Evolutionary conservation across 2,329 filamentous ascomycete species (phyloP).

Genomic region (Onygena corvina): DNA sequence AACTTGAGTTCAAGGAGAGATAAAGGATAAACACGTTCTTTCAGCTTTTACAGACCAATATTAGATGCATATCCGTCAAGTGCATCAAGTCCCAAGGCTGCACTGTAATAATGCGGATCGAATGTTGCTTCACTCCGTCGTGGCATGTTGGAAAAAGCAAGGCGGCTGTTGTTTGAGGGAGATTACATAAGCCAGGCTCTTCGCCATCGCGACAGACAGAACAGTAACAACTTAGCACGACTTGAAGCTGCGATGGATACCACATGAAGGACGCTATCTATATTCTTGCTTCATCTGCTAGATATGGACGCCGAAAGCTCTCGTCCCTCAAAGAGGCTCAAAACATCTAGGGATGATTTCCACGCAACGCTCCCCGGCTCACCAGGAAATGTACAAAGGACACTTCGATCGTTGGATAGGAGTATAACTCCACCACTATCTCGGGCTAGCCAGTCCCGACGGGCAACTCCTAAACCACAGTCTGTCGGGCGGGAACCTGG

Average conservation of each 20-base stretch:
- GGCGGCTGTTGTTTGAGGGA: too few relatives aligned
- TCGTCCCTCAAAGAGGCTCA: constrained; percentile 14
- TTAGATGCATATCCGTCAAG: too few relatives aligned
- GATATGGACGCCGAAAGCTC: not conserved
- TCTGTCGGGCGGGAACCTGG: not conserved
- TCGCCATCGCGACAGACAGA: too few relatives aligned
- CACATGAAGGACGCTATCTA: not conserved
- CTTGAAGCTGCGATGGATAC: not conserved
- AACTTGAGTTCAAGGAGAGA: too few relatives aligned
- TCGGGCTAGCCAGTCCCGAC: not conserved
- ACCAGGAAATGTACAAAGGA: not conserved
- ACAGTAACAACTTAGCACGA: too few relatives aligned
- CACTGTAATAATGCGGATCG: too few relatives aligned
- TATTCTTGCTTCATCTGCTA: not conserved
- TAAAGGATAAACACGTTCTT: too few relatives aligned
- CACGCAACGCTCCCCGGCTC: not conserved
- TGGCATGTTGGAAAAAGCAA: too few relatives aligned
- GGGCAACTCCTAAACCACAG: not conserved
- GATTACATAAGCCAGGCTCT: too few relatives aligned
- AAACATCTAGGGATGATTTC: constrained; percentile 7
- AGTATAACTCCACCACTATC: constrained; percentile 23
- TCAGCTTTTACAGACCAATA: too few relatives aligned
- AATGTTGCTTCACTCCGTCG: too few relatives aligned
- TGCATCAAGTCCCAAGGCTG: too few relatives aligned
- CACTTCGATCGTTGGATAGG: constrained; percentile 22